Conservation (phyloP, 345 rosid species). For the Melaleuca quinquenervia region DNA sequence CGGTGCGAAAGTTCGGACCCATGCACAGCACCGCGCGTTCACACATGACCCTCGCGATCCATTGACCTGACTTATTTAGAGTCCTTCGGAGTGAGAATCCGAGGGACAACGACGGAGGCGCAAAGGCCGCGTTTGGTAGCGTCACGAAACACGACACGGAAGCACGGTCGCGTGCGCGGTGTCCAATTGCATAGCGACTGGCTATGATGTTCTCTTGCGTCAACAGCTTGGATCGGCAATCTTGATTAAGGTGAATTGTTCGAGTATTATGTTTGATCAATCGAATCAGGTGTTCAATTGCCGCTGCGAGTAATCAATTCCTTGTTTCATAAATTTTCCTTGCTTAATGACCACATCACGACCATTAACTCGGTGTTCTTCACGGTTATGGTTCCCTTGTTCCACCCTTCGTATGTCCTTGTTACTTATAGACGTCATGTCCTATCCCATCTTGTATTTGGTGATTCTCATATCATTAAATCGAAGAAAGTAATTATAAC, state of each 20-base stretch:
- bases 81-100: background rate
- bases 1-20: background rate
- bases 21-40: background rate
- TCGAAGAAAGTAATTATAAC: too few species aligned
- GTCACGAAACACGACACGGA: background rate
- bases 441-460: background rate
- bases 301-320: too few species aligned
- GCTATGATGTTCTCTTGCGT: background rate
- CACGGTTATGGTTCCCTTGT: rapidly evolving
- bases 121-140: background rate
- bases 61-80: background rate
- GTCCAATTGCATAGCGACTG: background rate
- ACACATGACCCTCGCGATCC: background rate
- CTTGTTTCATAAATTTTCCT: too few species aligned
- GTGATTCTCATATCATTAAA: background rate
- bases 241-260: background rate
- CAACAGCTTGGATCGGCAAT: too few species aligned
- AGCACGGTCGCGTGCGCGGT: background rate
- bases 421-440: background rate
- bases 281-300: background rate
- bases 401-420: background rate
- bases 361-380: background rate
- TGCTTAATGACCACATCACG: rapidly evolving
- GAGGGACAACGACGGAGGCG: background rate
- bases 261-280: background rate